phyloP scores from a whole-genome alignment of 805 yeast genomes.

The Barnettozyma californica region DNA sequence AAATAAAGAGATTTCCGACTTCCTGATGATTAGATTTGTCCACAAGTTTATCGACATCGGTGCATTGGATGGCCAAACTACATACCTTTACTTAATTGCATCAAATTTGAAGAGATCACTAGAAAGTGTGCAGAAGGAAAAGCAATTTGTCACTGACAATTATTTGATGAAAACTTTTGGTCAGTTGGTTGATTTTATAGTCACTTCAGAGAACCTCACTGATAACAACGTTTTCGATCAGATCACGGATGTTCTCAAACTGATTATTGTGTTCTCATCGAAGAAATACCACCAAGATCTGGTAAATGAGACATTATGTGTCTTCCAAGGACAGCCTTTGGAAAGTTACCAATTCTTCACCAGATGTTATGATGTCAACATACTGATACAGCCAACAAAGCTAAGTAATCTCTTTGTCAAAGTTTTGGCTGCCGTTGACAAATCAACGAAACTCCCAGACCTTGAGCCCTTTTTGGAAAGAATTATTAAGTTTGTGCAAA shows the following conservation, averaged over 20 bases:
- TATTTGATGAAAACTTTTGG: slow-evolving; percentile 15
- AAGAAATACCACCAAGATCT: slow-evolving; percentile 38
- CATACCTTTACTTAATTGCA: slow-evolving; percentile 17
- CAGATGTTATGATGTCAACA: slow-evolving; percentile 9
- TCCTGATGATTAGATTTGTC: slow-evolving; percentile 33
- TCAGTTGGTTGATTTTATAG: slow-evolving; percentile 11
- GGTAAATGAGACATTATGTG: slow-evolving; percentile 31
- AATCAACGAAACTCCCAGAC: slow-evolving; percentile 26
- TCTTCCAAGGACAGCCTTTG: slow-evolving; percentile 30
- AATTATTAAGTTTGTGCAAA: slow-evolving; percentile 9
- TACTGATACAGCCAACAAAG: slow-evolving; percentile 27
- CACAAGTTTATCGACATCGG: slow-evolving; percentile 26
- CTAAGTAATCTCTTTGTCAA: slow-evolving; percentile 38
- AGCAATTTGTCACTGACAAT: slow-evolving; percentile 19
- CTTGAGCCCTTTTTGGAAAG: slow-evolving; percentile 15
- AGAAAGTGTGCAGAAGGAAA: slow-evolving; percentile 18
- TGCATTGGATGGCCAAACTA: slow-evolving; percentile 1
- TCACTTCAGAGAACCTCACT: background rate
- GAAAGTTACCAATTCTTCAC: slow-evolving; percentile 14
- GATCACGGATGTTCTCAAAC: slow-evolving; percentile 30
- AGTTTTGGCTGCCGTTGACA: slow-evolving; percentile 49
- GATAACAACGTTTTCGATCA: slow-evolving; percentile 21
- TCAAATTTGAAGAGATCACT: slow-evolving; percentile 17
- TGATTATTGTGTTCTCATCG: slow-evolving; percentile 29
- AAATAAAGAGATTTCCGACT: slow-evolving; percentile 31